Evolutionary conservation across 2,329 filamentous ascomycete species (phyloP).

Genomic region (Alternaria conjuncta): DNA sequence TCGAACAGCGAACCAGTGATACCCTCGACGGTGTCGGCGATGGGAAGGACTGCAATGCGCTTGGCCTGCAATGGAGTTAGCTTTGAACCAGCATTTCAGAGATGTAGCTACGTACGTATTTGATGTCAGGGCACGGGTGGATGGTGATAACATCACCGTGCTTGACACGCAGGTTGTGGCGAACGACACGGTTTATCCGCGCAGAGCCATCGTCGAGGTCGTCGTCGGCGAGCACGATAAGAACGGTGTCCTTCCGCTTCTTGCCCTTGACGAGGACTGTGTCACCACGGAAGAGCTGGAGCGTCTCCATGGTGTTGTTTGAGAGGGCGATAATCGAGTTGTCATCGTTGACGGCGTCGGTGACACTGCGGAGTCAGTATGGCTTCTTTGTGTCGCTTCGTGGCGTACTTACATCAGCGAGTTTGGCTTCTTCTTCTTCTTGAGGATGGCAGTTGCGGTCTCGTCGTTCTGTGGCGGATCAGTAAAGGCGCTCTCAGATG

Average conservation of each 20-base stretch:
- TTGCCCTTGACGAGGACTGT: slow-evolving; percentile 98
- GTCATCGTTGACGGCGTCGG: slow-evolving; percentile 98
- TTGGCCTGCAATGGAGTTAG: slow-evolving; percentile 72
- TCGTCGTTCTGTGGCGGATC: slow-evolving; percentile 74
- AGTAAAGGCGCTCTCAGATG: slow-evolving; percentile 31
- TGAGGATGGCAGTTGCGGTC: slow-evolving; percentile 92
- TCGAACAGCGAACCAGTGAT: slow-evolving; percentile 98
- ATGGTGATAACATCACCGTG: slow-evolving; percentile 98
- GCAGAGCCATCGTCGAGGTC: slow-evolving; percentile 97
- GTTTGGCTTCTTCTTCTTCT: slow-evolving; percentile 99
- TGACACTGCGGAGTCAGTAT: slow-evolving; percentile 72
- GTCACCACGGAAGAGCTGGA: slow-evolving; percentile 98
- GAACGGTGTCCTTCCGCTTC: slow-evolving; percentile 98
- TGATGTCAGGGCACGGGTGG: slow-evolving; percentile 98
- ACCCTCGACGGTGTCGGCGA: slow-evolving; percentile 97
- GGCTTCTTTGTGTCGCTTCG: neutral
- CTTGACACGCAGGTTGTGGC: slow-evolving; percentile 98
- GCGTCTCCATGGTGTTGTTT: slow-evolving; percentile 97
- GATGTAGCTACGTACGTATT: slow-evolving; percentile 77
- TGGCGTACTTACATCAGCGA: slow-evolving; percentile 80
- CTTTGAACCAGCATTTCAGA: neutral
- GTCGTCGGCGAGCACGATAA: slow-evolving; percentile 97
- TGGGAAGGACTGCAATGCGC: slow-evolving; percentile 96
- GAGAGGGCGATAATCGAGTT: slow-evolving; percentile 99
- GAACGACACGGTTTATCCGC: slow-evolving; percentile 97